A percentile compares a stretch with the other conserved stretches of the same genome.
These are phyloP conservation scores for Fusarium sp. DNA, from an alignment of 2,329 filamentous ascomycete genomes.

Conservation along the genomic window DNA sequence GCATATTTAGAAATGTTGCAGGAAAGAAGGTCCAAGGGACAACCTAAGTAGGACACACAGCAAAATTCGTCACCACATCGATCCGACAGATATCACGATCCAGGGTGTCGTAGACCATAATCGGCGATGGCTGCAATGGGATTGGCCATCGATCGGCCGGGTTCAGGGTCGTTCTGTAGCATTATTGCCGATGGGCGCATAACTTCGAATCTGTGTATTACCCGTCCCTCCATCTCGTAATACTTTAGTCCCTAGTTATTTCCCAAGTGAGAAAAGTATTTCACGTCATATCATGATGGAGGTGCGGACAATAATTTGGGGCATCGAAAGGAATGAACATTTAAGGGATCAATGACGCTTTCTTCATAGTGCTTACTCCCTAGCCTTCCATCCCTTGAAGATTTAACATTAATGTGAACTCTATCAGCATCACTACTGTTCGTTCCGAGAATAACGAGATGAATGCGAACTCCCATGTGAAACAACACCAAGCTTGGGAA, in stretches of 20 bases:
- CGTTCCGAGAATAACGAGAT: not conserved
- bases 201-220: not conserved
- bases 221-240: not conserved
- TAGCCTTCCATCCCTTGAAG: not conserved
- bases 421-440: not conserved
- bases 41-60: not conserved
- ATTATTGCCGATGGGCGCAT: not conserved
- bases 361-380: not conserved
- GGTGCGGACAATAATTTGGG: not conserved
- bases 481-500: not conserved
- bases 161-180: not conserved
- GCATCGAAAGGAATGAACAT: not conserved
- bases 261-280: not conserved
- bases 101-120: not conserved
- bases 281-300: not conserved
- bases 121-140: not conserved
- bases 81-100: not conserved
- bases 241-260: not conserved
- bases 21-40: not conserved
- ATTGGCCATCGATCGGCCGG: not conserved
- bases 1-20: not conserved
- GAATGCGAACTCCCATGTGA: rapidly evolving
- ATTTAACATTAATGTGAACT: not conserved
- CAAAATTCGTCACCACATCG: not conserved
- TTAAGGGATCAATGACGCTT: not conserved